phyloP scores from a whole-genome alignment of 2,329 filamentous ascomycete genomes.

The Aspergillus clavatus region DNA sequence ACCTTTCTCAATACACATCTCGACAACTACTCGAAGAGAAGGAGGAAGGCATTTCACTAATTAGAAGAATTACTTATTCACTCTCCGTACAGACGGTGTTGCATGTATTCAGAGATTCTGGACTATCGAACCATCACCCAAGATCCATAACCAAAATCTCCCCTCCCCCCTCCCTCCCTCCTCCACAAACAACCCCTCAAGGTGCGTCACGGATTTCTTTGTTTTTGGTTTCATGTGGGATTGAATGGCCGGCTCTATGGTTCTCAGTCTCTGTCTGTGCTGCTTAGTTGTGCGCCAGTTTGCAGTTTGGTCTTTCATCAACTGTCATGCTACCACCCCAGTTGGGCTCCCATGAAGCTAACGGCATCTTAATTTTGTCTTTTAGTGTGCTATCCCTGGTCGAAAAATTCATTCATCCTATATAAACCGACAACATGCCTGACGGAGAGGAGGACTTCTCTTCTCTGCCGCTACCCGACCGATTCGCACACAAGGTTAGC shows the following conservation, averaged over 20 bases:
- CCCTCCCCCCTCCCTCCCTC: no score
- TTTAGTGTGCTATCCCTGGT: conserved; percentile 1
- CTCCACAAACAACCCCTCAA: not conserved
- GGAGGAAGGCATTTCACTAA: not conserved
- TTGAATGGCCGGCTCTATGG: not conserved
- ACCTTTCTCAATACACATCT: not conserved
- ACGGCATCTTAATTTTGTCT: not conserved
- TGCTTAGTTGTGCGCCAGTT: not conserved
- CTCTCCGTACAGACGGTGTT: not conserved
- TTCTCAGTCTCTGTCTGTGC: not conserved
- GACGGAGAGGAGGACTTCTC: conserved; percentile 43
- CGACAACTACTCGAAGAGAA: not conserved
- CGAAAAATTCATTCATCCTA: not conserved
- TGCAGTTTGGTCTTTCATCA: not conserved
- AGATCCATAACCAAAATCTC: not conserved
- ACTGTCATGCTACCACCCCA: not conserved
- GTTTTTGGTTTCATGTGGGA: not conserved
- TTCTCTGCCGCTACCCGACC: conserved; percentile 39
- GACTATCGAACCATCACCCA: not conserved
- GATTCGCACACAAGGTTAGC: conserved; percentile 42
- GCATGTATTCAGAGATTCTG: not conserved
- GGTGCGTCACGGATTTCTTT: not conserved
- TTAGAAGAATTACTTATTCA: not conserved
- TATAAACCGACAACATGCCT: conserved; percentile 31
- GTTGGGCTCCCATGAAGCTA: conserved; percentile 2